Base-by-base conservation (phyloP, 2,329 filamentous ascomycete species). In the Diplocarpon mali region DNA sequence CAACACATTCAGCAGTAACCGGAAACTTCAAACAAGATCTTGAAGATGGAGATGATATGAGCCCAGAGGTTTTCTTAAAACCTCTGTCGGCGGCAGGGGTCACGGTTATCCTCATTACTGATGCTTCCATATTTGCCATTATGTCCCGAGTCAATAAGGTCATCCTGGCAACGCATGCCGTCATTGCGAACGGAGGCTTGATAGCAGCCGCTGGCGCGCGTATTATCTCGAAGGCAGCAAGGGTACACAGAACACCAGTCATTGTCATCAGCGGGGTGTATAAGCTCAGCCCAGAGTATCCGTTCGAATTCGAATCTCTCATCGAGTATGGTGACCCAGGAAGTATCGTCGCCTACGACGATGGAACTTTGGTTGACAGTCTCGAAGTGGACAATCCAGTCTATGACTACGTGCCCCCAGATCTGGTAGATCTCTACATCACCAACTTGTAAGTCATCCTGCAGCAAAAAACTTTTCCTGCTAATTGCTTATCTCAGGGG, bases 121-220 rank as follows among this genome's bases (percentile, higher is more conserved):
- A 94, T 64, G 83, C 80, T 7, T 85, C 87, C 9, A 75, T 94
- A 43, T 93, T 89, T 67, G 88, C 89, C 1, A 85, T 96, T 58
- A 96, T 98, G 85, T 85, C 89, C 8, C 80, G 84, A 48, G 86
- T 95, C 56, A 93, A 90, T 71, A 95, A 95, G 68, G 90, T 98
- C 49, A 85, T 98, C 39, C 71, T 98, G 6, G 83, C 85, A 11
- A 90, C 90, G 5, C 83, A 89, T 59, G 83, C 85, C 3, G 85
- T 98, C 24, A 78, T 93, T 37, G 85, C 86, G 40, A 92, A 94
- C 57, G 92, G 92, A 41, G 85, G 85, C 6, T 76, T 95, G 20
- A 74, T 96, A 24, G 84, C 87, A 14, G 83, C 88, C 34, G 80
- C 84, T 5, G 92, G 92, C n/a, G 84, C 85, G 9, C 79, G 78